phyloP scores from a whole-genome alignment of 2,329 filamentous ascomycete species.

The Sarocladiaceae sp. region DNA sequence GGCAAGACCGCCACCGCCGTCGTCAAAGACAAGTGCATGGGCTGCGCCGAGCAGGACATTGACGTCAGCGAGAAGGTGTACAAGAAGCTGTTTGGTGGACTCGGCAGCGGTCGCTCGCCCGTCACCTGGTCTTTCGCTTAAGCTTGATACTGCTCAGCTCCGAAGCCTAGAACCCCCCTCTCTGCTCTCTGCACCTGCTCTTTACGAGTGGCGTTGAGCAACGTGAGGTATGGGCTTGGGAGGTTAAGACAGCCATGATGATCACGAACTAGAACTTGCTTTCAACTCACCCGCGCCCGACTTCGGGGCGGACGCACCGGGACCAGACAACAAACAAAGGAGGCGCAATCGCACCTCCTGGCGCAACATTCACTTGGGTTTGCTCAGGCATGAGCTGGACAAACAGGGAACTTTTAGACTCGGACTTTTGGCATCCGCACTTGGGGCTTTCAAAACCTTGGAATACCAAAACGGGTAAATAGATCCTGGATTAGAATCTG shows the following conservation, averaged over 20 bases:
- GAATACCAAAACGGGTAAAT: not conserved
- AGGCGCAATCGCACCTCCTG: too few relatives aligned
- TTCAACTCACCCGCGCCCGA: not conserved
- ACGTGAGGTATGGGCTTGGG: too few relatives aligned
- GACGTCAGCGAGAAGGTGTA: constrained; percentile 57
- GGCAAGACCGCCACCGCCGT: constrained; percentile 53
- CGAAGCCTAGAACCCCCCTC: not conserved
- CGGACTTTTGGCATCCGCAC: too few relatives aligned
- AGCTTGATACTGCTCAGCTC: not conserved
- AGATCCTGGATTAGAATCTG: not conserved
- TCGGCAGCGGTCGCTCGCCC: constrained; percentile 35
- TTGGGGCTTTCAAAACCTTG: too few relatives aligned
- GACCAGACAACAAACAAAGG: not conserved
- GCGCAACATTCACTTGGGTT: not conserved
- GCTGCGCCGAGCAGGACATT: constrained; percentile 50
- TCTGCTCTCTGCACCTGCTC: not conserved
- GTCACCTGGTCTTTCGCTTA: constrained; percentile 40
- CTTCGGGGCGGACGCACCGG: too few relatives aligned
- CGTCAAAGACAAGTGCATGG: constrained; percentile 71
- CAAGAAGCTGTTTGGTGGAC: constrained; percentile 40
- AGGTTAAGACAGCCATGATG: too few relatives aligned
- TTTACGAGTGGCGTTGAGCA: too few relatives aligned
- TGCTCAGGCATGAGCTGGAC: constrained; percentile 7
- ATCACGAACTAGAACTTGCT: constrained; percentile 4
- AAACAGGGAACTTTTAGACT: too few relatives aligned